Base-by-base conservation (phyloP, 2,329 filamentous ascomycete species). In the Zasmidium cellare region DNA sequence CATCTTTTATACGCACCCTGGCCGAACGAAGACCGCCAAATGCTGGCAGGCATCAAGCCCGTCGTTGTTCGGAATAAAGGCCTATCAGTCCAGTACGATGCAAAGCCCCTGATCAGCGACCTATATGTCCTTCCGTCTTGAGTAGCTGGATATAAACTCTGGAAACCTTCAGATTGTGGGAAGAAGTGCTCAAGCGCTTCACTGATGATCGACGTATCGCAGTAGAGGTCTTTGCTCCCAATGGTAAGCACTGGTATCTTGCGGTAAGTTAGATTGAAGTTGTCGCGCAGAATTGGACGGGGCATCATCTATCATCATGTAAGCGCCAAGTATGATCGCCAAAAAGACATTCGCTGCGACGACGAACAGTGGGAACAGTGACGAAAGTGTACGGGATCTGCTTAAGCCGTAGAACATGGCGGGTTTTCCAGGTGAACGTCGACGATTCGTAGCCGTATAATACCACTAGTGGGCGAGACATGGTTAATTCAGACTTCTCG, bases 61-160 rank as follows among this genome's bases (percentile, higher is more conserved):
- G 72, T 75, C 18, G 74, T 75, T 6, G 71, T 67, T 16, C 75
- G 67, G 63, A 77, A 77, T 3, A 77, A 60, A 0, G 75, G 72
- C 24, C 74, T 54, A 57, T 78, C 75, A 2, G 69, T 72, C 75
- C 75, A 77, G 59, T 76, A 76, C n/a, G 65, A 70, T 2, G 75
- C 71, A 35, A 77, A 75, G 0, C 74, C 74, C n/a, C 75, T 63
- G 3, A 71, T 74, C 2, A 77, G 55, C 0, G 68, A 66, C 6
- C 69, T 51, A 53, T 77, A 75, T n/a, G 63, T 60, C 64, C 74
- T 68, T 1, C 69, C 69, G 38, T 69, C 72, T 3, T 64, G 49
- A 1, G 68, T 65, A 5, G 56, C 49, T 1, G 74, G 75, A 58
- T 76, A 77, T 5, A 76, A 63, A 12, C 68, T 69, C 7, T 67